A percentile compares a stretch with the other conserved stretches of the same genome.
Evolutionary conservation across 176 grass and related monocot species (phyloP).

Genomic region (Thinopyrum elongatum): DNA sequence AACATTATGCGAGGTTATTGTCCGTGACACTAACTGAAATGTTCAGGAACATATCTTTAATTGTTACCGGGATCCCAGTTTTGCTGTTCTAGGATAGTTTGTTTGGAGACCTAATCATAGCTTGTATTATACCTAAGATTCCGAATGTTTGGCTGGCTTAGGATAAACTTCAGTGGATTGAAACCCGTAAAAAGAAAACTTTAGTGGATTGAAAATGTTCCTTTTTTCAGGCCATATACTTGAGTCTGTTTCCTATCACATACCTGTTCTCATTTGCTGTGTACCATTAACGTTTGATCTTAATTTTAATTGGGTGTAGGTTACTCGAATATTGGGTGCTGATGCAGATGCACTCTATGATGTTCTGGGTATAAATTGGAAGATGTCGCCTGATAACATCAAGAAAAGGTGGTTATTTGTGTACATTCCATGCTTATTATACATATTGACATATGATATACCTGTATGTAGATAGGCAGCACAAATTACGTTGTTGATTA

Average conservation of each 20-base stretch:
- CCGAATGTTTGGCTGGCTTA: background rate
- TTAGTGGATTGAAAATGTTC: background rate
- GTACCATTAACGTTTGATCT: background rate
- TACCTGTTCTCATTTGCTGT: background rate
- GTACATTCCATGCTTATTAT: slow-evolving; percentile 20
- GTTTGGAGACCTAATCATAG: background rate
- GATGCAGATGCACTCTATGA: slow-evolving; percentile 81
- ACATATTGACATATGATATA: background rate
- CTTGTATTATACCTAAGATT: background rate
- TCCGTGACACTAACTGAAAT: background rate
- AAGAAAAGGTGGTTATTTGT: slow-evolving; percentile 81
- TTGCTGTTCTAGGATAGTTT: background rate
- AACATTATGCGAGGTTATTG: background rate
- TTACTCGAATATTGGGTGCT: slow-evolving; percentile 82
- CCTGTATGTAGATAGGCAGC: background rate
- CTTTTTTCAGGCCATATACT: background rate
- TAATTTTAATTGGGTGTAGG: slow-evolving; percentile 39
- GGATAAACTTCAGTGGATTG: background rate
- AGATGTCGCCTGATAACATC: slow-evolving; percentile 84
- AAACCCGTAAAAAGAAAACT: background rate
- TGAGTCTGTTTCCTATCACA: background rate
- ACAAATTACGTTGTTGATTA: background rate
- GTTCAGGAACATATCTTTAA: background rate
- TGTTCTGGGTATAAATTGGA: slow-evolving; percentile 91
- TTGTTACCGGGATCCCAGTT: background rate